Conservation (phyloP, 2,329 filamentous ascomycete genomes). For the Xylariaceae sp. region DNA sequence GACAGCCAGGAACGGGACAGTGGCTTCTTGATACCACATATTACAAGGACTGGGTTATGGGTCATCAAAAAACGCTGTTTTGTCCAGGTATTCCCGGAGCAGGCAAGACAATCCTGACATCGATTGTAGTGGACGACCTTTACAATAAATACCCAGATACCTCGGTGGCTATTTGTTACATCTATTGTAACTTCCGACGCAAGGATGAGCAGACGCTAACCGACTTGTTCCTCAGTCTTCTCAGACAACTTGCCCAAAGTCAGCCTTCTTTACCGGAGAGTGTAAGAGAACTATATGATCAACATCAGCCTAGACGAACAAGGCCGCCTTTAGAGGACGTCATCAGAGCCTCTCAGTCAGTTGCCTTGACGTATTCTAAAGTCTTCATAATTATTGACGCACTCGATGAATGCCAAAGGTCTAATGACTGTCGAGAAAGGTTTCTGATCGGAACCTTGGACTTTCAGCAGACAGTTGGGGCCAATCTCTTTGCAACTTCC, state of each 20-base stretch:
- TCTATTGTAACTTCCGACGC: constrained; percentile 53
- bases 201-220: constrained; percentile 47
- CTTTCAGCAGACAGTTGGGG: neutral
- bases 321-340: constrained; percentile 8
- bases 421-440: neutral
- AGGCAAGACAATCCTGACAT: constrained; percentile 55
- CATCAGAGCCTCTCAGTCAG: neutral
- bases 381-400: constrained; percentile 16
- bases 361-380: neutral
- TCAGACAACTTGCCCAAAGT: constrained; percentile 47
- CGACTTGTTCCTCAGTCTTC: constrained; percentile 43
- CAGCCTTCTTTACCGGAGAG: constrained; percentile 33
- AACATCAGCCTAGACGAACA: neutral
- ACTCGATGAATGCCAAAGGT: constrained; percentile 16
- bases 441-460: constrained; percentile 5
- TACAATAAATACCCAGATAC: constrained; percentile 25
- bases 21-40: constrained; percentile 27
- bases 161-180: constrained; percentile 47
- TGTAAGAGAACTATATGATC: constrained; percentile 41
- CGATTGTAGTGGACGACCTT: constrained; percentile 52
- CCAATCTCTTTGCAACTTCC: constrained; percentile 19
- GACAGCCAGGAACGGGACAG: constrained; percentile 47
- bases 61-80: constrained; percentile 46
- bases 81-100: constrained; percentile 56
- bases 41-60: constrained; percentile 22